A percentile compares a stretch with the other conserved stretches of the same genome.
Evolutionary conservation across 331 rosid genomes (phyloP).

Genomic region (Quercus phellos): DNA sequence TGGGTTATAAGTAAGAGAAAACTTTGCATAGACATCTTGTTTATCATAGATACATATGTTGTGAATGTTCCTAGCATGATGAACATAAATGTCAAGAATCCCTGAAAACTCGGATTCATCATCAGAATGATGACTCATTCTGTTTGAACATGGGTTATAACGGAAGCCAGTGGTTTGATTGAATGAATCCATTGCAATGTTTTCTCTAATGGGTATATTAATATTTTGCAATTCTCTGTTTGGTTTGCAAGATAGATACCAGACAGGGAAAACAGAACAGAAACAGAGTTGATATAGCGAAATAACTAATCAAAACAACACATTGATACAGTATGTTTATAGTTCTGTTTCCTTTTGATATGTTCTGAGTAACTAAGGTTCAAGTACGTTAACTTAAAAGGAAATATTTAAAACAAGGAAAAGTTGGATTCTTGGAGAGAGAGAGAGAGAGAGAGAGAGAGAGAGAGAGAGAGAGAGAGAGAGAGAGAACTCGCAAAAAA

Average conservation of each 20-base stretch:
- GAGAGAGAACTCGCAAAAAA: not conserved
- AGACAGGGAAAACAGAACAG: conserved; percentile 1
- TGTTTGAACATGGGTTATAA: conserved; percentile 45
- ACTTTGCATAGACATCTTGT: conserved; percentile 90
- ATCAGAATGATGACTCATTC: conserved; percentile 21
- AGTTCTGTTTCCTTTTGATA: not conserved
- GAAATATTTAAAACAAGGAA: conserved; percentile 3
- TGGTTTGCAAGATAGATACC: conserved; percentile 10
- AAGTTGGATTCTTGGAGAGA: not conserved
- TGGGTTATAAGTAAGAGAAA: conserved; percentile 83
- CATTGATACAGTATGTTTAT: not conserved
- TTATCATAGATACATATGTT: conserved; percentile 91
- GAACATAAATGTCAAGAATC: conserved; percentile 75
- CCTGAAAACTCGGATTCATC: conserved; percentile 46
- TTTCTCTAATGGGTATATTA: not conserved
- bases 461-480: not conserved
- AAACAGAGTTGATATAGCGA: conserved; percentile 10
- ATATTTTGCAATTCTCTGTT: conserved; percentile 3
- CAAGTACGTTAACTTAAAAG: not conserved
- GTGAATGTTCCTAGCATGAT: conserved; percentile 84
- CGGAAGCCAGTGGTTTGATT: conserved; percentile 45
- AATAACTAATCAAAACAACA: conserved; percentile 17
- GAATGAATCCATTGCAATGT: conserved; percentile 57
- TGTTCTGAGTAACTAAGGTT: not conserved
- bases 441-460: not conserved